Evolutionary conservation across 1,139 yeast species (phyloP).

Genomic region (Meyerozyma athensensis): DNA sequence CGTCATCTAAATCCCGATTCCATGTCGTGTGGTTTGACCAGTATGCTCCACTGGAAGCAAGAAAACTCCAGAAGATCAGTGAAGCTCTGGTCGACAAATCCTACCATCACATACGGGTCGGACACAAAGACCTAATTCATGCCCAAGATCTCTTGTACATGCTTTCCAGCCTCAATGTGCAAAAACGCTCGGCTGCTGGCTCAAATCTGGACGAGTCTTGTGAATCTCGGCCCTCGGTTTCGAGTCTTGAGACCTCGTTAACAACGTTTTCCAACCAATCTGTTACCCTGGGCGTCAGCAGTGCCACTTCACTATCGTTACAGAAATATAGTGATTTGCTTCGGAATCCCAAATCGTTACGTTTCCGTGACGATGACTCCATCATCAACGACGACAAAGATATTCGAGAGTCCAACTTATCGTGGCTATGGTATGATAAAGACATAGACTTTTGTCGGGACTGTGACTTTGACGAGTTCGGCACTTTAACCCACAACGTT

Average conservation of each 20-base stretch:
- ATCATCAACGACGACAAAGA: slow-evolving; percentile 11
- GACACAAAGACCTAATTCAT: slow-evolving; percentile 27
- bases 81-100: slow-evolving; percentile 20
- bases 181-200: neutral
- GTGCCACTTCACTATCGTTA: slow-evolving; percentile 10
- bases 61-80: slow-evolving; percentile 7
- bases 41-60: slow-evolving; percentile 12
- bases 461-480: slow-evolving; percentile 17
- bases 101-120: slow-evolving; percentile 21
- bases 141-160: slow-evolving; percentile 23
- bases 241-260: slow-evolving; percentile 11
- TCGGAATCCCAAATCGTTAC: slow-evolving; percentile 7
- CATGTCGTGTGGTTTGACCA: slow-evolving; percentile 22
- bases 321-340: slow-evolving; percentile 2
- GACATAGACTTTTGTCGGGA: slow-evolving; percentile 27
- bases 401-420: slow-evolving; percentile 5
- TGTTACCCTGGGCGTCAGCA: slow-evolving; percentile 12
- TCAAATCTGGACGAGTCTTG: neutral
- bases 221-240: slow-evolving; percentile 12
- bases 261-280: slow-evolving; percentile 12
- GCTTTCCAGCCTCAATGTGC: slow-evolving; percentile 13
- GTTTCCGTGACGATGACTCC: slow-evolving; percentile 19
- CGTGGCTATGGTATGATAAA: slow-evolving; percentile 38
- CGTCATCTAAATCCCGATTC: slow-evolving; percentile 24
- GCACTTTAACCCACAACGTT: slow-evolving; percentile 9